phyloP scores from a whole-genome alignment of 1,284 basidiomycete species.

The Waitea zeae region DNA sequence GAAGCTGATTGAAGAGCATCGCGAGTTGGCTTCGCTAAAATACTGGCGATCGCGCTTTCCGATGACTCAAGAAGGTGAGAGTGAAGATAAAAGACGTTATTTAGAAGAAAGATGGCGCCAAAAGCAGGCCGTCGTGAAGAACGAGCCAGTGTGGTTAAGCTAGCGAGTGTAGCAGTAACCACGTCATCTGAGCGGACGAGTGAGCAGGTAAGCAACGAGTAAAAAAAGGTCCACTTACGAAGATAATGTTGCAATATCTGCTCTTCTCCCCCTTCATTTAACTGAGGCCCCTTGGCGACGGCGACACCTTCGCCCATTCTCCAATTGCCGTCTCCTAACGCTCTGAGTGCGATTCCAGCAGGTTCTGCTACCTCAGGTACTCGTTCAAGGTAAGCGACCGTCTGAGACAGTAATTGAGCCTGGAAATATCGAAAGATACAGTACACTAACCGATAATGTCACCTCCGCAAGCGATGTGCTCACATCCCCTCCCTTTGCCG shows the following conservation, averaged over 20 bases:
- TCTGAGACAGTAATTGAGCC: slow-evolving; percentile 26
- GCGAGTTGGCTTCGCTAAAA: slow-evolving; percentile 42
- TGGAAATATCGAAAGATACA: not conserved
- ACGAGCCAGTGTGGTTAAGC: slow-evolving; percentile 41
- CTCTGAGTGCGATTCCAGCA: slow-evolving; percentile 41
- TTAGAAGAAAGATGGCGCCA: slow-evolving; percentile 58
- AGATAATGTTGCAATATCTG: slow-evolving; percentile 1
- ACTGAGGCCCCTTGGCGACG: slow-evolving; percentile 30
- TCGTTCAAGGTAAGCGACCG: slow-evolving; percentile 46
- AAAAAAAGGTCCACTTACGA: too few relatives aligned
- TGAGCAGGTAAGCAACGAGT: slow-evolving; percentile 4
- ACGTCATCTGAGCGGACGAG: slow-evolving; percentile 36
- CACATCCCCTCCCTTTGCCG: slow-evolving; percentile 25
- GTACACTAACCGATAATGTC: slow-evolving; percentile 27
- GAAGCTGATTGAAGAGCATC: slow-evolving; percentile 49
- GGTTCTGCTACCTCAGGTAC: slow-evolving; percentile 52
- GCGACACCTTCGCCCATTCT: slow-evolving; percentile 69
- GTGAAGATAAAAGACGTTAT: slow-evolving; percentile 57
- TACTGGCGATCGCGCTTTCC: slow-evolving; percentile 19
- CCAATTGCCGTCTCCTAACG: slow-evolving; percentile 73
- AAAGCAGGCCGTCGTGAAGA: slow-evolving; percentile 47
- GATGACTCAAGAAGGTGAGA: slow-evolving; percentile 36
- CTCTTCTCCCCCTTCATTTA: too few relatives aligned
- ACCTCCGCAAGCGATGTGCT: slow-evolving; percentile 49
- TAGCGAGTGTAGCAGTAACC: slow-evolving; percentile 37